A percentile compares a stretch with the other conserved stretches of the same genome.
Evolutionary conservation across 306 rosid genomes (phyloP).

Genomic region (Malus fusca): DNA sequence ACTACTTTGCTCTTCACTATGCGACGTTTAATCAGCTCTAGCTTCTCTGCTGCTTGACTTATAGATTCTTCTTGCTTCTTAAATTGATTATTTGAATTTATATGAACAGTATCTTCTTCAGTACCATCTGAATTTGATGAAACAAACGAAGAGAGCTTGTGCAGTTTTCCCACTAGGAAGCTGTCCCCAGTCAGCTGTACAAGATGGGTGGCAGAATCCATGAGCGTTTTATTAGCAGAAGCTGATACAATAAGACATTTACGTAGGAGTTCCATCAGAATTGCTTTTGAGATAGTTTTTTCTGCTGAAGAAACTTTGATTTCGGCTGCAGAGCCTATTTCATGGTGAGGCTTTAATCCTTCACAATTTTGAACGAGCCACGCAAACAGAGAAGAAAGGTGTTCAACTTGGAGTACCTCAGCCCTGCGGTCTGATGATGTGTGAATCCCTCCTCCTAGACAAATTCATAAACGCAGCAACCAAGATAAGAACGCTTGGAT

Average conservation of each 20-base stretch:
- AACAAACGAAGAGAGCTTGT: conserved; percentile 34
- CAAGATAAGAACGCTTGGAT: background rate
- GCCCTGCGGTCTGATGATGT: conserved; percentile 24
- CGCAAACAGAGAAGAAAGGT: conserved; percentile 58
- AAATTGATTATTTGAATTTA: conserved; percentile 21
- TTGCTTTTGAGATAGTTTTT: conserved; percentile 30
- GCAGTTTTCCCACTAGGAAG: conserved; percentile 38
- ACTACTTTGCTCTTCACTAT: conserved; percentile 26
- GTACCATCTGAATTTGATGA: conserved; percentile 29
- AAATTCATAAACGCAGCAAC: conserved; percentile 1
- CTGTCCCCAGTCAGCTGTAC: conserved; percentile 43
- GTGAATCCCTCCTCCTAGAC: conserved; percentile 23
- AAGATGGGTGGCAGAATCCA: conserved; percentile 51
- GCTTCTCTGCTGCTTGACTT: conserved; percentile 44
- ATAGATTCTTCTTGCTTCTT: conserved; percentile 43
- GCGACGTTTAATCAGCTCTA: conserved; percentile 51
- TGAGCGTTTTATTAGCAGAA: conserved; percentile 51
- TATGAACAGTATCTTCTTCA: conserved; percentile 18
- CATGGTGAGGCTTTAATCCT: conserved; percentile 14
- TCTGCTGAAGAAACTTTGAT: conserved; percentile 23
- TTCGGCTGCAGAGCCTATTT: conserved; percentile 4
- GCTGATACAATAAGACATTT: conserved; percentile 57
- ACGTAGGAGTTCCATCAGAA: conserved; percentile 47
- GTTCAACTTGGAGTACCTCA: conserved; percentile 27
- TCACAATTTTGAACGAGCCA: conserved; percentile 61